Evolutionary conservation across 352 stramenopile species (phyloP), one percentile per base, ranked within the genome.

Genomic region (Saprolegnia parasitica): DNA sequence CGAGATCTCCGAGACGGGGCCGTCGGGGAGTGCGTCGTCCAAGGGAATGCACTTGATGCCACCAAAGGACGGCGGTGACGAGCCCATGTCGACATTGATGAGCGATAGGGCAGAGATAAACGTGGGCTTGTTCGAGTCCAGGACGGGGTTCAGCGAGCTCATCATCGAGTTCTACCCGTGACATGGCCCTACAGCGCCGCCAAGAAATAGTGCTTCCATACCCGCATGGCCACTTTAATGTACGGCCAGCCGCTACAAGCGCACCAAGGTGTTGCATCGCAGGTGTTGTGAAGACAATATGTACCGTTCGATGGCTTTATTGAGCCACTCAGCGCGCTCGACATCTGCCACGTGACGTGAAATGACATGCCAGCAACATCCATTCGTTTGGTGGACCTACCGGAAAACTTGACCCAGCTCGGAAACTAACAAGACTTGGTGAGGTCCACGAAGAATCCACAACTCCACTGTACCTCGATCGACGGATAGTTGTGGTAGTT

Each of bases 241-340:
- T 83, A 88, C 10, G 84, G 84, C 84, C 84, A 92, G 2, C 78
- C 78, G 35, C 84, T 92, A 49, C 16, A 52, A 18, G 49, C 21
- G 49, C 32, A n/a, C n/a, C 13, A 56, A 13, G 49, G 54, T 24
- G 21, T 40, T 20, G 39, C 8, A 21, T 39, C 35, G n/a, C 24
- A 46, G 71, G 76, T n/a, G n/a, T n/a, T n/a, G n/a, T n/a, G n/a
- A n/a, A n/a, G n/a, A n/a, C n/a, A n/a, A 50, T 72, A 78, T 67
- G 71, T 74, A 63, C 76, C 70, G 24, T 32, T 75, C 74, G 37
- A 92, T 83, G 4, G 88, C 83, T 67, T 85, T 86, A 71, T 92
- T 92, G 64, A 92, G 78, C 84, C 84, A 92, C 32, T 89, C 79
- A 50, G 88, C 81, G 61, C 83, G 81, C 68, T 92, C 84, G 21